Evolutionary conservation across 495 filamentous ascomycete genomes (phyloP).

Genomic region (Aspergillus panamensis): DNA sequence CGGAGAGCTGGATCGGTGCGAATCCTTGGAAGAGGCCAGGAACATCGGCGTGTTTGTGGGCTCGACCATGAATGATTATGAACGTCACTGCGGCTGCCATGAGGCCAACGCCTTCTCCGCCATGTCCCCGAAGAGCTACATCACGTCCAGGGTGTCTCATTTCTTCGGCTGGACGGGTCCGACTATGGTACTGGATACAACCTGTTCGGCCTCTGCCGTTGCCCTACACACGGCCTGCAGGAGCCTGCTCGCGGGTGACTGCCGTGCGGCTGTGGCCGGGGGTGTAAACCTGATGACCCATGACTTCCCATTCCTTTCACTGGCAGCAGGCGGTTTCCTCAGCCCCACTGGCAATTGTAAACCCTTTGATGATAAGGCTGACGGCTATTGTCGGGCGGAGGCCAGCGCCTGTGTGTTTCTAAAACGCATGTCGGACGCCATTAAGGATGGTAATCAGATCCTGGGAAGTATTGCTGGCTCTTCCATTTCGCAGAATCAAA

Average conservation of each 20-base stretch:
- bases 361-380: slow-evolving; percentile 25
- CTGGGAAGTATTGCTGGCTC: slow-evolving; percentile 38
- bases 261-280: slow-evolving; percentile 30
- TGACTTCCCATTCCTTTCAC: slow-evolving; percentile 9
- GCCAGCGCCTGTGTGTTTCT: slow-evolving; percentile 35
- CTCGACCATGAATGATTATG: slow-evolving; percentile 41
- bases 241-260: slow-evolving; percentile 32
- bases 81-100: slow-evolving; percentile 33
- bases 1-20: slow-evolving; percentile 14
- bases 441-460: slow-evolving; percentile 38
- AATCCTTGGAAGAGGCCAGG: slow-evolving; percentile 36
- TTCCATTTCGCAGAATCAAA: slow-evolving; percentile 27
- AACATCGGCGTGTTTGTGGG: slow-evolving; percentile 47
- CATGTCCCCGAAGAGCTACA: neutral
- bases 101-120: neutral
- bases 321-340: slow-evolving; percentile 25
- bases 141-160: slow-evolving; percentile 14
- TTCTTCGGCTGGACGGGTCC: slow-evolving; percentile 45
- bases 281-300: slow-evolving; percentile 40
- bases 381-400: slow-evolving; percentile 44
- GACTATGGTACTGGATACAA: slow-evolving; percentile 42
- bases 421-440: slow-evolving; percentile 33
- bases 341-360: slow-evolving; percentile 15
- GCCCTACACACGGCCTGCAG: slow-evolving; percentile 33
- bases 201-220: slow-evolving; percentile 40